These are phyloP conservation scores for Carallia brachiata DNA, from an alignment of 345 rosid species.

Conservation along the genomic window DNA sequence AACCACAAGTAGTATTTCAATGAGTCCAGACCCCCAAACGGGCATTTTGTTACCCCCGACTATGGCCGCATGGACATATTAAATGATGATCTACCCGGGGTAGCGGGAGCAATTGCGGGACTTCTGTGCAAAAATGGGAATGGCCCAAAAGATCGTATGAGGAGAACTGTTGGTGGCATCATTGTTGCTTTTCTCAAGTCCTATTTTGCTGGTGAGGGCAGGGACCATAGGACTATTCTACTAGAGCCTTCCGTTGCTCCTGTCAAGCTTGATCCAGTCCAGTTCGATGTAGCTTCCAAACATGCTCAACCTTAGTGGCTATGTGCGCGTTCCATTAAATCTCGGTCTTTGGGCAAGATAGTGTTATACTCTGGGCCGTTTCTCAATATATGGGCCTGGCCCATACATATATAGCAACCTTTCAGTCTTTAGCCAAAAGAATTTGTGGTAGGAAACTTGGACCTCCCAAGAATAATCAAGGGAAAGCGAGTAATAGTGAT, in stretches of 20 bases:
- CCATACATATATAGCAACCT: too few species aligned
- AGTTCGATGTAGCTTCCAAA: neutral
- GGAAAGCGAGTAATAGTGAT: too few species aligned
- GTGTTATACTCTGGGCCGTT: too few species aligned
- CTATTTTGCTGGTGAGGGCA: constrained; percentile 8
- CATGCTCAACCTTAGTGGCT: neutral
- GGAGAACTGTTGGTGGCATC: constrained; percentile 38
- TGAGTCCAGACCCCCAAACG: constrained; percentile 31
- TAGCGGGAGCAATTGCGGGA: neutral
- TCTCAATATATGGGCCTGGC: too few species aligned
- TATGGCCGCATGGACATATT: constrained; percentile 49
- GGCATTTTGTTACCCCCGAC: constrained; percentile 30
- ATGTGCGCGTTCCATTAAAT: too few species aligned
- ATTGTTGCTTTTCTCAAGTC: constrained; percentile 38
- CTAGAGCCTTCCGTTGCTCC: constrained; percentile 29
- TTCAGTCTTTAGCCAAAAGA: too few species aligned
- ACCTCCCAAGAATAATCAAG: too few species aligned
- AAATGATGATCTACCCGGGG: constrained; percentile 20
- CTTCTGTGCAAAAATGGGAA: constrained; percentile 19
- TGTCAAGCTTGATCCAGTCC: constrained; percentile 10
- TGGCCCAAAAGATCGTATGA: constrained; percentile 23
- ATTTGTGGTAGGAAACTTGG: too few species aligned
- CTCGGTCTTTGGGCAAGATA: too few species aligned
- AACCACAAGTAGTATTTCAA: constrained; percentile 35
- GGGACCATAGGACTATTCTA: constrained; percentile 21